Evolutionary conservation across 257 asterid genomes (phyloP).

Genomic region (Scutellaria baicalensis): DNA sequence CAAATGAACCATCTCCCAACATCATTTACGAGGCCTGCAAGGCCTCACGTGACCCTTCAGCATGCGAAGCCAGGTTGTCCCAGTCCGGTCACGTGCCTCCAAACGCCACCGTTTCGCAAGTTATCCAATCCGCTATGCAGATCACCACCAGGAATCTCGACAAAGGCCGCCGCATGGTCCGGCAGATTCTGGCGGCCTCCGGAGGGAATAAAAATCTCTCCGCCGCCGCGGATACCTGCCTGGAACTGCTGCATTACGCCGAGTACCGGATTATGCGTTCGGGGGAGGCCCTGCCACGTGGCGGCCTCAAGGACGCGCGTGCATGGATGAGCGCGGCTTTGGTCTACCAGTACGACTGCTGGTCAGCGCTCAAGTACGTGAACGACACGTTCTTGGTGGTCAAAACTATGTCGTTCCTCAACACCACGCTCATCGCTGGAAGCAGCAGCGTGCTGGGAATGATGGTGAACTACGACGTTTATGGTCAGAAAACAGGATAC

Average conservation of each 20-base stretch:
- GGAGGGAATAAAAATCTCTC: conserved; percentile 39
- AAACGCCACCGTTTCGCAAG: conserved; percentile 24
- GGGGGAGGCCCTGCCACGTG: conserved; percentile 16
- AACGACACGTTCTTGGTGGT: conserved; percentile 39
- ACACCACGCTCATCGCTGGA: conserved; percentile 21
- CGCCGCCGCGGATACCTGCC: conserved; percentile 33
- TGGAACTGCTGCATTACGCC: conserved; percentile 36
- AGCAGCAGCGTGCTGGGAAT: conserved; percentile 42
- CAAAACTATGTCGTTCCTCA: conserved; percentile 41
- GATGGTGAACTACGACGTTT: conserved; percentile 39
- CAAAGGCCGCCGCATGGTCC: conserved; percentile 33
- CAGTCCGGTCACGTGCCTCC: conserved; percentile 21
- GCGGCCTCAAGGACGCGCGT: conserved; percentile 47
- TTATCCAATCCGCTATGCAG: conserved; percentile 38
- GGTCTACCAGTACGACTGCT: conserved; percentile 53
- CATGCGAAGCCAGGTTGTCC: conserved; percentile 28
- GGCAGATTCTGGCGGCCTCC: conserved; percentile 23
- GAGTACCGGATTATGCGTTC: conserved; percentile 22
- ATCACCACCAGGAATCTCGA: conserved; percentile 22
- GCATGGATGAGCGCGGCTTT: conserved; percentile 64
- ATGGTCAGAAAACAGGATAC: conserved; percentile 25
- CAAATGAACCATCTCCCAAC: not conserved
- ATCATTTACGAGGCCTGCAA: conserved; percentile 39
- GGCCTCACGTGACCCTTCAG: conserved; percentile 42
- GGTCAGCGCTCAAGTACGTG: conserved; percentile 50